Evolutionary conservation across 139 green algal species (phyloP).

Genomic region (Ettlia oleoabundans): DNA sequence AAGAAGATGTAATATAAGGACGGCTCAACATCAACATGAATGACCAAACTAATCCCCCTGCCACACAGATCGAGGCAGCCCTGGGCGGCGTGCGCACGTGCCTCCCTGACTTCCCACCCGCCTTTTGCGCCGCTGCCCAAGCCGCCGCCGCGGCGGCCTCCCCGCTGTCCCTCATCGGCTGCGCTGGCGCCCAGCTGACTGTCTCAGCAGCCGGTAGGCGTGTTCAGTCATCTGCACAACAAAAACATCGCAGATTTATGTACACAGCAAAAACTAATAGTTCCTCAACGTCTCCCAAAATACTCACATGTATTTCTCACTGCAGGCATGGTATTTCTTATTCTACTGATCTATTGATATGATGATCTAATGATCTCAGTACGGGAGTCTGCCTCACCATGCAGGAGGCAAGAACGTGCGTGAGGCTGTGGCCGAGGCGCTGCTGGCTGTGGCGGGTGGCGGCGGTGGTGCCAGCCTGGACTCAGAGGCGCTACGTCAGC

Average conservation of each 20-base stretch:
- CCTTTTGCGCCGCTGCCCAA: background rate
- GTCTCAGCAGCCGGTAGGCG: too few relatives aligned
- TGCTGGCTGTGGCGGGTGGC: constrained; percentile 15
- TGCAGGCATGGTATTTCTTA: too few relatives aligned
- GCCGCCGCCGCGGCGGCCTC: background rate
- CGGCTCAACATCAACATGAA: too few relatives aligned
- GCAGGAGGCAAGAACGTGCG: background rate
- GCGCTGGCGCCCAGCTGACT: background rate
- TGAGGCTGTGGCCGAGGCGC: constrained; percentile 1
- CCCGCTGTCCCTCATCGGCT: constrained; percentile 10
- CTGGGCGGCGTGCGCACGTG: constrained; percentile 45
- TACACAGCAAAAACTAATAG: too few relatives aligned
- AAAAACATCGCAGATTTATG: too few relatives aligned
- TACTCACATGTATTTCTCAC: too few relatives aligned
- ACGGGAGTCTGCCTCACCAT: too few relatives aligned
- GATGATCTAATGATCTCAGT: too few relatives aligned
- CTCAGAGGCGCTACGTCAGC: constrained; percentile 35
- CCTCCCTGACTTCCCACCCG: constrained; percentile 44
- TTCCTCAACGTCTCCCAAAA: too few relatives aligned
- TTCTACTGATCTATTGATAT: too few relatives aligned
- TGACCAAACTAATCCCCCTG: too few relatives aligned
- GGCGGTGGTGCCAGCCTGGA: constrained; percentile 18
- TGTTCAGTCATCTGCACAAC: too few relatives aligned
- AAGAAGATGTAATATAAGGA: background rate
- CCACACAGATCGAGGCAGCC: constrained; percentile 50